These are phyloP conservation scores for Lantana camara DNA, from an alignment of 257 asterid species.

Conservation along the genomic window DNA sequence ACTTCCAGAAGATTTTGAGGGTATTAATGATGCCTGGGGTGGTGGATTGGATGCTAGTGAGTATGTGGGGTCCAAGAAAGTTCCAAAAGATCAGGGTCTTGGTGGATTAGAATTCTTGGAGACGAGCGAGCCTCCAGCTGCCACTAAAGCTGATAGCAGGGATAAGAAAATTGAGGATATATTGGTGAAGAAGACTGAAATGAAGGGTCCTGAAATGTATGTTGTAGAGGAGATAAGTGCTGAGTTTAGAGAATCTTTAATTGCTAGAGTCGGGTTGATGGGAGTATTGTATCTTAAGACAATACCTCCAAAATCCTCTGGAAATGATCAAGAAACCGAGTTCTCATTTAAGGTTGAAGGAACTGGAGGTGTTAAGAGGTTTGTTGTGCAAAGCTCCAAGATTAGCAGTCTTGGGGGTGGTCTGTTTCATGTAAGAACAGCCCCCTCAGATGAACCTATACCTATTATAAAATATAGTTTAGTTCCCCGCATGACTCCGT, in stretches of 20 bases:
- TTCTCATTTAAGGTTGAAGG: slow-evolving; percentile 91
- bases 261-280: slow-evolving; percentile 82
- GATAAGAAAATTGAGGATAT: slow-evolving; percentile 74
- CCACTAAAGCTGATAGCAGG: slow-evolving; percentile 53
- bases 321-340: slow-evolving; percentile 72
- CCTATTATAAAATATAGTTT: slow-evolving; percentile 81
- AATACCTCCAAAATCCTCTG: slow-evolving; percentile 61
- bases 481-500: slow-evolving; percentile 73
- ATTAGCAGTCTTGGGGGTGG: slow-evolving; percentile 88
- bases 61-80: slow-evolving; percentile 83
- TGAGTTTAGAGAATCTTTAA: slow-evolving; percentile 87
- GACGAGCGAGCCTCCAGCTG: slow-evolving; percentile 78
- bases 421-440: slow-evolving; percentile 81
- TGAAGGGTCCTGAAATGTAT: slow-evolving; percentile 95
- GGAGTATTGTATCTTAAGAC: slow-evolving; percentile 79
- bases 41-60: slow-evolving; percentile 99
- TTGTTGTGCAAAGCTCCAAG: slow-evolving; percentile 69
- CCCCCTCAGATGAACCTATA: slow-evolving; percentile 70
- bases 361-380: slow-evolving; percentile 75
- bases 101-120: slow-evolving; percentile 92
- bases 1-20: slow-evolving; percentile 89
- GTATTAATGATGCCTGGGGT: slow-evolving; percentile 95
- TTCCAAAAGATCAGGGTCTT: slow-evolving; percentile 76
- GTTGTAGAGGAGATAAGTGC: slow-evolving; percentile 83
- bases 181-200: slow-evolving; percentile 79